Conservation (phyloP, 2,329 filamentous ascomycete species). For the Fusarium sacchari region DNA sequence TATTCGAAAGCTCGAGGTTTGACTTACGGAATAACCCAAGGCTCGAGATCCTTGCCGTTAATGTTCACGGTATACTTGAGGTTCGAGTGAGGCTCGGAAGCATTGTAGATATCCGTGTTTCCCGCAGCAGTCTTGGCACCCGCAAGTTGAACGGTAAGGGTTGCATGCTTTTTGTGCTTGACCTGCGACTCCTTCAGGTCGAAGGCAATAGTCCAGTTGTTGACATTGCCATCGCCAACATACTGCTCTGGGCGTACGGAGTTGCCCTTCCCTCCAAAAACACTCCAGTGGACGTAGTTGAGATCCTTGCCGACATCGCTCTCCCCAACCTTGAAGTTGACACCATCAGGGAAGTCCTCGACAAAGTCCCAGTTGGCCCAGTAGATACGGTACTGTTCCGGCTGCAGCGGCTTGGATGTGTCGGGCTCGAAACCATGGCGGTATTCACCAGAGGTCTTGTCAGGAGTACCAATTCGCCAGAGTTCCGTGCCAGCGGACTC, state of each 20-base stretch:
- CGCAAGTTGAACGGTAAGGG: constrained; percentile 70
- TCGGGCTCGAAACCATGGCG: constrained; percentile 65
- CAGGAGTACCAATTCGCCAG: constrained; percentile 71
- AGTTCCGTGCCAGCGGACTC: constrained; percentile 68
- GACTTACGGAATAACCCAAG: constrained; percentile 66
- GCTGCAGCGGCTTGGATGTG: constrained; percentile 58
- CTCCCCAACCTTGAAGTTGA: constrained; percentile 66
- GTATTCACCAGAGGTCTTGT: constrained; percentile 70
- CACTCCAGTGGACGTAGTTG: constrained; percentile 74
- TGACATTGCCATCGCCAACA: constrained; percentile 56
- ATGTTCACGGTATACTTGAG: constrained; percentile 58
- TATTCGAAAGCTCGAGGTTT: no score
- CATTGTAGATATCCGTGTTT: constrained; percentile 67
- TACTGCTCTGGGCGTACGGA: constrained; percentile 55
- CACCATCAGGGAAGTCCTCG: constrained; percentile 66
- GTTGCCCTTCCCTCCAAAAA: constrained; percentile 67
- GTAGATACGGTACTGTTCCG: constrained; percentile 69
- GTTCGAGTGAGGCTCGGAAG: constrained; percentile 62
- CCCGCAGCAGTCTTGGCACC: constrained; percentile 70
- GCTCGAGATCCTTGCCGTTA: constrained; percentile 55
- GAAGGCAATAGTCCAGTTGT: constrained; percentile 70
- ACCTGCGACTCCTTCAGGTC: constrained; percentile 57
- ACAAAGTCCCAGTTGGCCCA: constrained; percentile 69
- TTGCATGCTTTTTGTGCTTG: constrained; percentile 56
- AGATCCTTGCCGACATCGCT: constrained; percentile 60